Evolutionary conservation across 345 rosid species (phyloP).

Genomic region (Ceriops tagal): DNA sequence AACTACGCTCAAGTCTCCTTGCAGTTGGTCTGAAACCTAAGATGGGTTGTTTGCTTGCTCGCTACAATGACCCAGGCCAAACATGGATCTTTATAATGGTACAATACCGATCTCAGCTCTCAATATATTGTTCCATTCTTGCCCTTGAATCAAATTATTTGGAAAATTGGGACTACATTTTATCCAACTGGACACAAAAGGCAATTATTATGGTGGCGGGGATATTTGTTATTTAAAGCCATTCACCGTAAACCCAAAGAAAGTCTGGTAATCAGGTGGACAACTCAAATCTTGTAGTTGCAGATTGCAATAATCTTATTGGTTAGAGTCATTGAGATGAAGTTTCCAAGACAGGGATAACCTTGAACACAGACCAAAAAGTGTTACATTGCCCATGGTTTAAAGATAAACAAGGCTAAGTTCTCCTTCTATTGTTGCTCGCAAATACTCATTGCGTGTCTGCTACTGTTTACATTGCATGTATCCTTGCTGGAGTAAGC

Average conservation of each 20-base stretch:
- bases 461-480: too few species aligned
- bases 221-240: not conserved
- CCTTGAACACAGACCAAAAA: too few species aligned
- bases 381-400: too few species aligned
- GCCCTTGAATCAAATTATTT: too few species aligned
- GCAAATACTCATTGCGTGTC: too few species aligned
- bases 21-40: conserved; percentile 63
- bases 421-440: too few species aligned
- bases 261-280: not conserved
- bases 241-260: not conserved
- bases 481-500: too few species aligned
- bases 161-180: too few species aligned
- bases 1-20: conserved; percentile 46
- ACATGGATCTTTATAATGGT: conserved; percentile 76
- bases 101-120: conserved; percentile 5
- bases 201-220: not conserved
- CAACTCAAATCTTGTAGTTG: not conserved
- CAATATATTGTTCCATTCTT: too few species aligned
- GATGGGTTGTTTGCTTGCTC: conserved; percentile 72
- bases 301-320: not conserved
- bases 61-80: conserved; percentile 87
- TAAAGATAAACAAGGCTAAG: too few species aligned
- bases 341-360: not conserved
- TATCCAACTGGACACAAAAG: not conserved
- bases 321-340: not conserved